A percentile compares a stretch with the other conserved stretches of the same genome.
These are phyloP conservation scores for Epichloe elymi DNA, from an alignment of 2,329 filamentous ascomycete species.

Conservation along the genomic window DNA sequence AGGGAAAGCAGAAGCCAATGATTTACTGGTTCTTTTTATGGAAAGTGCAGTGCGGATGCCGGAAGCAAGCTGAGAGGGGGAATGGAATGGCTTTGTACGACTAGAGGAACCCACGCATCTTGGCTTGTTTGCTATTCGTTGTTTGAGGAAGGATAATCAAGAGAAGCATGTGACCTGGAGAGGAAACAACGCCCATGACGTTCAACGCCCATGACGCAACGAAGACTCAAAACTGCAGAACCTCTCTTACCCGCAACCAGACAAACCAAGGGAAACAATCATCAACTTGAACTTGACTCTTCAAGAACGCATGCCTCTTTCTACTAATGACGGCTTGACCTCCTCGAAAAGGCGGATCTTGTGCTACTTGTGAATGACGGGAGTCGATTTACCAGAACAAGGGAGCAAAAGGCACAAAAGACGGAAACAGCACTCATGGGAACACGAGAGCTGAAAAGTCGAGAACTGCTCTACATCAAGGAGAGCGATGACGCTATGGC, in stretches of 20 bases:
- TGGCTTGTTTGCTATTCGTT: conserved; percentile 1
- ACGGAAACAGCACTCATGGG: background rate
- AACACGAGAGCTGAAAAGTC: background rate
- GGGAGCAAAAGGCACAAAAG: background rate
- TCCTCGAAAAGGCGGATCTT: conserved; percentile 2
- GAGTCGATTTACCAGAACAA: background rate
- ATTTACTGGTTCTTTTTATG: background rate
- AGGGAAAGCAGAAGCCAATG: background rate
- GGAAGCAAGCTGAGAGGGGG: conserved; percentile 11
- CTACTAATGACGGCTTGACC: background rate
- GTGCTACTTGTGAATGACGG: background rate
- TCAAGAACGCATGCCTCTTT: background rate
- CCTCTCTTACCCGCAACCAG: background rate
- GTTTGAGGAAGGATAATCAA: background rate
- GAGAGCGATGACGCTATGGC: conserved; percentile 22
- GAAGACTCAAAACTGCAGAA: background rate
- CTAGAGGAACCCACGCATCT: conserved; percentile 12
- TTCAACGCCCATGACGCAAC: background rate
- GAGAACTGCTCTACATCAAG: conserved; percentile 3
- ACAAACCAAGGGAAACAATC: conserved; percentile 5
- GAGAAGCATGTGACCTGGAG: background rate
- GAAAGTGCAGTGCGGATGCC: conserved; percentile 12
- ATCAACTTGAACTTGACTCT: conserved; percentile 5
- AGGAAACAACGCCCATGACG: background rate
- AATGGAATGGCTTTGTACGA: conserved; percentile 17